Percentiles rank a stretch among this genome's conserved stretches.
Evolutionary conservation across 2,329 filamentous ascomycete genomes (phyloP).

Genomic region (Peltaster fructicola): DNA sequence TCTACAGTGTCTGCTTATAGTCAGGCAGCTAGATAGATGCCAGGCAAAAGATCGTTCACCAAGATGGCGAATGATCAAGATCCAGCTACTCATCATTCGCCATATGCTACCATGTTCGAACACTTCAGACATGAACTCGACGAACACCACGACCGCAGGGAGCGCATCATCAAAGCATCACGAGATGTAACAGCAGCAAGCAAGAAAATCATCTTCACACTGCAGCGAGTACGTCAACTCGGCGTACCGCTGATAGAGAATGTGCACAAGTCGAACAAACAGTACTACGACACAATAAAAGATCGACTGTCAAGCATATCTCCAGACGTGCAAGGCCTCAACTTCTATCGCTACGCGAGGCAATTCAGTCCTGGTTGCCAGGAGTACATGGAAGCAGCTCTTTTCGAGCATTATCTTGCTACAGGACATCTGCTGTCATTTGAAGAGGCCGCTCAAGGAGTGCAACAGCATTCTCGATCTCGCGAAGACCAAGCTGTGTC

Average conservation of each 20-base stretch:
- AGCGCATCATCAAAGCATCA: constrained; percentile 77
- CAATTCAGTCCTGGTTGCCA: constrained; percentile 69
- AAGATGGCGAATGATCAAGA: constrained; percentile 9
- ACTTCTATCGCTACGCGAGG: constrained; percentile 64
- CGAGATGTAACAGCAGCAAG: constrained; percentile 83
- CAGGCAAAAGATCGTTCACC: constrained; percentile 7
- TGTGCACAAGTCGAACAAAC: constrained; percentile 52
- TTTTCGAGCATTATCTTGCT: constrained; percentile 74
- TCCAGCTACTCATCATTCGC: constrained; percentile 16
- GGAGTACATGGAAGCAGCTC: constrained; percentile 83
- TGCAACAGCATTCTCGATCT: no score
- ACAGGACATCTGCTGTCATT: constrained; percentile 57
- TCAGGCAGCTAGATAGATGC: no score
- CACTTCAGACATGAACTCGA: constrained; percentile 75
- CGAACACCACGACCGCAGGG: constrained; percentile 81
- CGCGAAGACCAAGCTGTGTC: constrained; percentile 24
- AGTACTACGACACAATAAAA: constrained; percentile 53
- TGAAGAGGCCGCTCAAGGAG: constrained; percentile 33
- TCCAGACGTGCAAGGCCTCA: constrained; percentile 58
- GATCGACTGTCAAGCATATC: constrained; percentile 50
- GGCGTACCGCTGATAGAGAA: constrained; percentile 46
- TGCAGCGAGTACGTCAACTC: constrained; percentile 55
- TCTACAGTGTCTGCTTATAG: no score
- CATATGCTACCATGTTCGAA: constrained; percentile 58
- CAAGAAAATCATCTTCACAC: constrained; percentile 88